Percentiles rank a stretch among this genome's conserved stretches.
phyloP scores from a whole-genome alignment of 148 eudicot genomes.

The Oxyria digyna region DNA sequence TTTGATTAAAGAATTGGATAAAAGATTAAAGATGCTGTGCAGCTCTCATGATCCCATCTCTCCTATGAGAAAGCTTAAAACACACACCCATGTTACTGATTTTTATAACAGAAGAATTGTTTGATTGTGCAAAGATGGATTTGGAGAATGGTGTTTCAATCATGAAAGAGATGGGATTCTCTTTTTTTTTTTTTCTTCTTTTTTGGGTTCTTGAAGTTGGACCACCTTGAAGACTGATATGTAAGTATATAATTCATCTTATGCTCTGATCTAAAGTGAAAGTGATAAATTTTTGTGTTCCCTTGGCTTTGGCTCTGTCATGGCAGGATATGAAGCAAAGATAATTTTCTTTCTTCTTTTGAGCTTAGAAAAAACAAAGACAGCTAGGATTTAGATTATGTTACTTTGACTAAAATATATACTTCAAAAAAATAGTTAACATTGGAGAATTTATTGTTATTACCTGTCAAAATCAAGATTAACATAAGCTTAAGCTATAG shows the following conservation, averaged over 20 bases:
- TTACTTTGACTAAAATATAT: not conserved
- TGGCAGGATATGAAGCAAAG: not conserved
- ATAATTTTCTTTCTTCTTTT: not conserved
- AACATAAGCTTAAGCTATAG: not conserved
- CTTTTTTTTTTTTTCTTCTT: not conserved
- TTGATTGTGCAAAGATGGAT: conserved; percentile 17
- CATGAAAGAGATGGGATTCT: conserved; percentile 24
- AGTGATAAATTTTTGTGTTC: not conserved
- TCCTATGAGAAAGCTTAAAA: not conserved
- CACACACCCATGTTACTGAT: not conserved
- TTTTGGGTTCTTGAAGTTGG: conserved; percentile 22
- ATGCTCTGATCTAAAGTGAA: not conserved
- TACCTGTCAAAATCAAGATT: not conserved
- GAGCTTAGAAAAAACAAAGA: not conserved
- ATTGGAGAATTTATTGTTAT: not conserved
- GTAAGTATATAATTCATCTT: not conserved
- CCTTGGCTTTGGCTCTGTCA: not conserved
- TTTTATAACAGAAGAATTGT: not conserved
- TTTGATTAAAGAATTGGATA: too few species aligned
- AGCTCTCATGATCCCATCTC: conserved; percentile 4
- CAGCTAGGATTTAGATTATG: not conserved
- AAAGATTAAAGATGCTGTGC: not conserved
- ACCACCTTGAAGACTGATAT: conserved; percentile 35
- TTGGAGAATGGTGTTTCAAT: conserved; percentile 34
- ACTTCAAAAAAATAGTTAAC: not conserved